Base-by-base conservation (phyloP, 2,329 filamentous ascomycete species). In the Fusarium sp. region DNA sequence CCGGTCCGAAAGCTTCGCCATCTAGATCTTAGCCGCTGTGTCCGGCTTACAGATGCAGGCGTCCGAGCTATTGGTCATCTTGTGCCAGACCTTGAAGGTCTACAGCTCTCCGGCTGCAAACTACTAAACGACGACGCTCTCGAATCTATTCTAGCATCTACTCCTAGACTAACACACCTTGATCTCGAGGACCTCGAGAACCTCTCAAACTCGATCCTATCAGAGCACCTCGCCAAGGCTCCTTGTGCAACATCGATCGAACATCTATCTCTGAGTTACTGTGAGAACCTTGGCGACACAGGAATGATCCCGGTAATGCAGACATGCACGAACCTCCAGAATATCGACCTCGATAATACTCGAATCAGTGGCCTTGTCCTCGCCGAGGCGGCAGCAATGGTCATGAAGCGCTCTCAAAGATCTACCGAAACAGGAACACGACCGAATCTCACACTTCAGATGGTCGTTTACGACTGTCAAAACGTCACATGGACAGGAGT, bases 401-500 rank as follows among this genome's bases (percentile, higher is more conserved):
- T 97, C 17, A 88, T 90, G 56, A 83, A 84, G 52, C 91, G 93
- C 83, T 79, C 83, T 3, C 72, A 76, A 51, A 81, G 80, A 44
- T 80, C 81, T n/a, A 79, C 79, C 11, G 75, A 78, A 50, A 75
- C 77, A 28, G 71, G 76, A 50, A 72, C 78, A 7, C 70, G 78
- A 6, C 89, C 90, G 4, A 78, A 79, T 37, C 77, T 92, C 17
- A 92, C 92, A 9, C 83, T 98, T 3, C 87, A 87, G 43, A 82
- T 98, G 68, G 90, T 94, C 1, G 90, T 95, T 9, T 99, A 96
- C 76, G 96, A 99, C 80, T 98, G 95, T 77, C 88, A 90, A 68
- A 92, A 95, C 72, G 89, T 98, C 5, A 97, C 93, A 1, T 98
- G 95, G 95, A 92, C 92, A 0, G 95, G 95, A 30, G 87, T 97